A percentile compares a stretch with the other conserved stretches of the same genome.
phyloP scores from a whole-genome alignment of 345 rosid species.

The Gossypium rotundifolium region DNA sequence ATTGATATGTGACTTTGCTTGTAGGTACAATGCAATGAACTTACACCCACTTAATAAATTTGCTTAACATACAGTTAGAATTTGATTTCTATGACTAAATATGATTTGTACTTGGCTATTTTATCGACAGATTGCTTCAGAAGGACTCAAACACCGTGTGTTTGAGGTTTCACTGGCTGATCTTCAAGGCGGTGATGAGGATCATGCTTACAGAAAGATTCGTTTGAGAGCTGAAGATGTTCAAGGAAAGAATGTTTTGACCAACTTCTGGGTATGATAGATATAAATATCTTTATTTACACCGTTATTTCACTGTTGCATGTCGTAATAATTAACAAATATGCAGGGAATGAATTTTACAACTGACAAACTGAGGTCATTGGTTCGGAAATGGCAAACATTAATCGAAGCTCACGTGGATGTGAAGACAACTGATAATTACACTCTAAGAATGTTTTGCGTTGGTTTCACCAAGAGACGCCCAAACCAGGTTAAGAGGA shows the following conservation, averaged over 20 bases:
- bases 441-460: constrained; percentile 83
- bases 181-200: constrained; percentile 78
- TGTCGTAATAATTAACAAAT: background rate
- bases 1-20: too few relatives aligned
- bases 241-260: constrained; percentile 78
- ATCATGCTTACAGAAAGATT: constrained; percentile 80
- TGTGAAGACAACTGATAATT: constrained; percentile 89
- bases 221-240: constrained; percentile 95
- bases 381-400: constrained; percentile 94
- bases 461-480: constrained; percentile 93
- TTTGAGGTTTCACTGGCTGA: constrained; percentile 89
- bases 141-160: constrained; percentile 87
- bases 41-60: background rate
- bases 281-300: background rate
- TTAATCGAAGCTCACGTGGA: constrained; percentile 92
- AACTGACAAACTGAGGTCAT: constrained; percentile 86
- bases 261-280: constrained; percentile 85
- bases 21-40: too few relatives aligned
- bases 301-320: background rate
- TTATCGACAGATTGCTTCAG: constrained; percentile 77
- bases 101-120: background rate
- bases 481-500: constrained; percentile 88
- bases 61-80: background rate
- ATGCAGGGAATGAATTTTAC: constrained; percentile 90
- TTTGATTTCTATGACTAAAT: background rate